phyloP scores from a whole-genome alignment of 2,329 filamentous ascomycete species.

The Talaromyces sp. region DNA sequence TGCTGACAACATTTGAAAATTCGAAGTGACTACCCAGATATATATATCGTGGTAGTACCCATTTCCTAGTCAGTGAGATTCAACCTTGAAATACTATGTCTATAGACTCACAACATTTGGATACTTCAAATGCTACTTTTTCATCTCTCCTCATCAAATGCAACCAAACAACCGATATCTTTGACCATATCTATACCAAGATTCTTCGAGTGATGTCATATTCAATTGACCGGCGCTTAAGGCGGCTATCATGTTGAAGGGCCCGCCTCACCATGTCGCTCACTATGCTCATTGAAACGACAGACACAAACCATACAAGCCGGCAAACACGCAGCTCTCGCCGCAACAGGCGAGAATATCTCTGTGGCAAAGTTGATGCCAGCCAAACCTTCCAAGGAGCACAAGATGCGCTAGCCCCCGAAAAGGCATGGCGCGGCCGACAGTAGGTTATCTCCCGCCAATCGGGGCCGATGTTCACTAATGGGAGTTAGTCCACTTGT shows the following conservation, averaged over 20 bases:
- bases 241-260: not conserved
- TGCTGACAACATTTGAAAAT: too few relatives aligned
- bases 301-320: not conserved
- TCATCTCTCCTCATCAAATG: too few relatives aligned
- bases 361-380: not conserved
- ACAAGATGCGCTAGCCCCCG: not conserved
- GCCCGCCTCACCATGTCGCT: not conserved
- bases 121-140: too few relatives aligned
- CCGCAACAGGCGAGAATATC: not conserved
- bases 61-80: too few relatives aligned
- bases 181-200: too few relatives aligned
- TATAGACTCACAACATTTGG: too few relatives aligned
- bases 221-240: conserved; percentile 1
- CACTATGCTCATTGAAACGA: not conserved
- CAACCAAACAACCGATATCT: too few relatives aligned
- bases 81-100: too few relatives aligned
- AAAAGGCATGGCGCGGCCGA: not conserved
- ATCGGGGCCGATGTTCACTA: not conserved
- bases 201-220: not conserved
- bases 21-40: too few relatives aligned
- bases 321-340: not conserved
- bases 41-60: too few relatives aligned
- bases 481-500: not conserved
- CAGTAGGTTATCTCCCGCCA: conserved; percentile 10
- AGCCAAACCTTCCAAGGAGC: not conserved